Conservation (phyloP, 2,329 filamentous ascomycete species). For the Amylocarpus encephaloides region DNA sequence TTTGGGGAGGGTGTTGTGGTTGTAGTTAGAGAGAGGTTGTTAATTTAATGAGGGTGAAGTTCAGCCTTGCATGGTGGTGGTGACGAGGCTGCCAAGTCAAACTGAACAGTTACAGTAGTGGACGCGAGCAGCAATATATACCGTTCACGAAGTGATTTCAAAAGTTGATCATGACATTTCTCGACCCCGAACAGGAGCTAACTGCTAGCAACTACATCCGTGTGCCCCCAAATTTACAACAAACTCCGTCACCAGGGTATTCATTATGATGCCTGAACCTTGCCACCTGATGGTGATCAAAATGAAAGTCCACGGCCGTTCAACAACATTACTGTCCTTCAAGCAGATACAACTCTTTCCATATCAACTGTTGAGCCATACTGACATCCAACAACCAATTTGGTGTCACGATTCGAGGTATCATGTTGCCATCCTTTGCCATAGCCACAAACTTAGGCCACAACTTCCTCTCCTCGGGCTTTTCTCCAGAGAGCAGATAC, state of each 20-base stretch:
- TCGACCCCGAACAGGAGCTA: too few species aligned
- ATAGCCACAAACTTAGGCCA: conserved; percentile 78
- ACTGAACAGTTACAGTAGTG: not conserved
- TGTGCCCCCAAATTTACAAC: too few species aligned
- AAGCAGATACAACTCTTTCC: conserved; percentile 54
- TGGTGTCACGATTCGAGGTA: conserved; percentile 70
- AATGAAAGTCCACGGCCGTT: too few species aligned
- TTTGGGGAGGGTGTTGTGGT: not conserved
- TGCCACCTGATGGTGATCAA: too few species aligned
- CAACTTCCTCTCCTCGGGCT: conserved; percentile 60
- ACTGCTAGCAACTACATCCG: too few species aligned
- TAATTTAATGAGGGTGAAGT: not conserved
- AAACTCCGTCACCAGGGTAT: not conserved
- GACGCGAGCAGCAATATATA: too few species aligned
- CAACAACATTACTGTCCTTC: not conserved
- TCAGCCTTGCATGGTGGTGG: not conserved
- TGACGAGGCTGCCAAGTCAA: not conserved
- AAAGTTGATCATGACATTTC: too few species aligned
- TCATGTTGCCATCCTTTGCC: conserved; percentile 71
- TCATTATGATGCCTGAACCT: not conserved
- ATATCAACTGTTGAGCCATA: conserved; percentile 77
- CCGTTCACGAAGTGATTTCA: too few species aligned
- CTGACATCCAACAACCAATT: conserved; percentile 90
- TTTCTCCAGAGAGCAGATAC: conserved; percentile 71
- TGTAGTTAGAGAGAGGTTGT: not conserved